Evolutionary conservation across 2,329 filamentous ascomycete species (phyloP).

Genomic region (Neofusicoccum ribis): DNA sequence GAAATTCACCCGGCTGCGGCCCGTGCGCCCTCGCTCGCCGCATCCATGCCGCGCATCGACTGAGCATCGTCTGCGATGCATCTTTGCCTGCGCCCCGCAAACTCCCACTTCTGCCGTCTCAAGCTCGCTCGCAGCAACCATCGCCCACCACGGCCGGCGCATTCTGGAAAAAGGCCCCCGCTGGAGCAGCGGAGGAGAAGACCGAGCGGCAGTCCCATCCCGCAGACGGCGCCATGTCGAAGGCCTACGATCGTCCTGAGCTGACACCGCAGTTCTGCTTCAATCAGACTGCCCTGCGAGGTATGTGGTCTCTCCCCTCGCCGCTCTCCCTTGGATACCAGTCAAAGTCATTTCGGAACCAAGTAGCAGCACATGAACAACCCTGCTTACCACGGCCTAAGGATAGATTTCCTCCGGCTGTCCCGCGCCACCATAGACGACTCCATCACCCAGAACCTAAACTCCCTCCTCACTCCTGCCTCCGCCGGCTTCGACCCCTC

Average conservation of each 20-base stretch:
- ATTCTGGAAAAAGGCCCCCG: slow-evolving; percentile 21
- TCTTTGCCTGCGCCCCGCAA: neutral
- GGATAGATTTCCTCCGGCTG: slow-evolving; percentile 80
- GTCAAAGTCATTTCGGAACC: too few species aligned
- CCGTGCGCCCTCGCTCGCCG: neutral
- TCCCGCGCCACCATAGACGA: slow-evolving; percentile 87
- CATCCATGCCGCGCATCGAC: slow-evolving; percentile 5
- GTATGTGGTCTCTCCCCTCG: slow-evolving; percentile 30
- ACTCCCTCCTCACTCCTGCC: slow-evolving; percentile 79
- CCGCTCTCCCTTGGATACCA: neutral
- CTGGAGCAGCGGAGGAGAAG: slow-evolving; percentile 9
- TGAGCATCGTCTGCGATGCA: neutral
- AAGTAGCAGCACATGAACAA: neutral
- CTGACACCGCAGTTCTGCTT: slow-evolving; percentile 55
- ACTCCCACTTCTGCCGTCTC: neutral
- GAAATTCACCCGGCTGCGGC: neutral
- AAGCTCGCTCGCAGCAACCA: neutral
- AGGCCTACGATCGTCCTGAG: slow-evolving; percentile 39
- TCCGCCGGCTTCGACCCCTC: slow-evolving; percentile 72
- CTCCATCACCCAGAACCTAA: slow-evolving; percentile 88
- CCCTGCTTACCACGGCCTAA: slow-evolving; percentile 17
- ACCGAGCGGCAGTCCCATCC: neutral
- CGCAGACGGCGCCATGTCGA: slow-evolving; percentile 38
- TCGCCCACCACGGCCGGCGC: slow-evolving; percentile 20
- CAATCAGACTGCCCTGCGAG: slow-evolving; percentile 52